Conservation (phyloP, 2,329 filamentous ascomycete genomes). For the Fusarium transvaalense region DNA sequence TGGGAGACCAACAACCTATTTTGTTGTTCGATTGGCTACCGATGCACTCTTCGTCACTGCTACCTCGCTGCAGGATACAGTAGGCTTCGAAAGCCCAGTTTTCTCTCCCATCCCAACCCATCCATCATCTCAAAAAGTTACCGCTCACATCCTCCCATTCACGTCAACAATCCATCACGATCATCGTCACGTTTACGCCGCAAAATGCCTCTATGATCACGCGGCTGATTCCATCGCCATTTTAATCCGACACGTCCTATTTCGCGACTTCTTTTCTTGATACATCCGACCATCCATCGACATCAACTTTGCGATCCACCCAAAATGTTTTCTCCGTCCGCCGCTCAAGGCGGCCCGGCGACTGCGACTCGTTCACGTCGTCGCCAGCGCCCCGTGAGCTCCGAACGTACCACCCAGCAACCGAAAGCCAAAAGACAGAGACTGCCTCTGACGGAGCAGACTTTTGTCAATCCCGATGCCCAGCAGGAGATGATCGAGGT, state of each 20-base stretch:
- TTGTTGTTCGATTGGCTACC: conserved; percentile 47
- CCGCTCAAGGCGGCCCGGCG: conserved; percentile 65
- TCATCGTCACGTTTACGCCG: conserved; percentile 37
- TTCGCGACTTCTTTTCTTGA: conserved; percentile 27
- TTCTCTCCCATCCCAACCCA: conserved; percentile 31
- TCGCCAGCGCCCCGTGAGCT: conserved; percentile 69
- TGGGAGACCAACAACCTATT: conserved; percentile 38
- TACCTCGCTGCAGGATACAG: conserved; percentile 15
- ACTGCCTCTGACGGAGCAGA: conserved; percentile 68
- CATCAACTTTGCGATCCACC: conserved; percentile 44
- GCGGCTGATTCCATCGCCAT: conserved; percentile 45
- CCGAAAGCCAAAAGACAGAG: conserved; percentile 75
- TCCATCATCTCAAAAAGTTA: conserved; percentile 41
- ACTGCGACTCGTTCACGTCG: conserved; percentile 71
- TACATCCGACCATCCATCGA: conserved; percentile 19
- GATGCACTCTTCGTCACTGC: conserved; percentile 49
- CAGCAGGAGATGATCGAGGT: conserved; percentile 68
- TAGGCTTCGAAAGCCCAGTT: conserved; percentile 36
- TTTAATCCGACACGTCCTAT: conserved; percentile 26
- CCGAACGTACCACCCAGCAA: conserved; percentile 66
- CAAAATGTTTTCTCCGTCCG: conserved; percentile 71
- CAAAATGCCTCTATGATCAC: conserved; percentile 49
- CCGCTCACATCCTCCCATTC: conserved; percentile 40
- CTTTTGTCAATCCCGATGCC: conserved; percentile 65
- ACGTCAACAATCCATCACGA: conserved; percentile 36